Percentiles rank a stretch among this genome's conserved stretches.
These are phyloP conservation scores for Coffea eugenioides DNA, from an alignment of 257 asterid species.

Conservation along the genomic window DNA sequence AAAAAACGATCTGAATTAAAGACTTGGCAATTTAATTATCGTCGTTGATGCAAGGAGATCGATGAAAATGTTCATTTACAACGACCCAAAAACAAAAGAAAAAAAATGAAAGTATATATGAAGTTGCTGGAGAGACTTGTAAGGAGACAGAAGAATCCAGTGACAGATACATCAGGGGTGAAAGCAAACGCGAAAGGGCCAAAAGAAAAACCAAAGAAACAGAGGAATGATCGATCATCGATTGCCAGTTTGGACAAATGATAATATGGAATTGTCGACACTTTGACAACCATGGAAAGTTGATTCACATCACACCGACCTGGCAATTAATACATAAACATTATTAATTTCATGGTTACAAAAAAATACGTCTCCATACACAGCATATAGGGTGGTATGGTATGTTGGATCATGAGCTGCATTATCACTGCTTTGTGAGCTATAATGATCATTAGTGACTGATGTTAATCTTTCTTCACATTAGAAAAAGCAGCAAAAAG, in stretches of 20 bases:
- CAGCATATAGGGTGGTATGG: too few species aligned
- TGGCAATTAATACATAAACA: not conserved
- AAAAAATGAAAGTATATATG: not conserved
- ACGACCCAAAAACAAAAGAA: too few species aligned
- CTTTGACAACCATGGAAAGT: not conserved
- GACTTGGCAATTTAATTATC: not conserved
- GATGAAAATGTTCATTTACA: not conserved
- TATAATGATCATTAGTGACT: not conserved
- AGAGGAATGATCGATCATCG: too few species aligned
- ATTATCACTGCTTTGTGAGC: not conserved
- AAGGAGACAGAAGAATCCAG: not conserved
- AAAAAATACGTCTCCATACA: not conserved
- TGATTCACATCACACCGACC: not conserved
- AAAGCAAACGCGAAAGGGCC: not conserved
- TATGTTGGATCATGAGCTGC: not conserved
- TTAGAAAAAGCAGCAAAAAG: not conserved
- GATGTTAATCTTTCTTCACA: not conserved
- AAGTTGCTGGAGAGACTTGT: not conserved
- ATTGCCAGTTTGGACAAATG: not conserved
- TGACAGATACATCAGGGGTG: not conserved
- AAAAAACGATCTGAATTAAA: not conserved
- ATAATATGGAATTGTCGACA: not conserved
- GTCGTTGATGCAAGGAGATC: not conserved
- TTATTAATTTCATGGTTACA: not conserved
- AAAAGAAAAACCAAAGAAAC: not conserved